phyloP scores from a whole-genome alignment of 1,284 basidiomycete genomes.

The Grifola frondosa region DNA sequence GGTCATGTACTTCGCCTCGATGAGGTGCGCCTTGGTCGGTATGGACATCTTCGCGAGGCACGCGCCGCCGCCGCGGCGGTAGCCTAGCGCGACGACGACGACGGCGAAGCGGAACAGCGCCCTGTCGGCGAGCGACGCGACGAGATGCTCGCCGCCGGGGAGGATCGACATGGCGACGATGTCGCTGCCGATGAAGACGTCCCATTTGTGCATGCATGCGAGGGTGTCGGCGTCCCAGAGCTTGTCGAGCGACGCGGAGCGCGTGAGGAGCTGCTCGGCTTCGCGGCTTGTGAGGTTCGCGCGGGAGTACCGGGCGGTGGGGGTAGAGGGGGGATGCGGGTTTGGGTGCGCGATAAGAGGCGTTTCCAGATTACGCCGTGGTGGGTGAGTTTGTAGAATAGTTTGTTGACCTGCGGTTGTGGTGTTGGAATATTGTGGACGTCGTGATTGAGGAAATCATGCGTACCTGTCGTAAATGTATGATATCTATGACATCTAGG shows the following conservation, averaged over 20 bases:
- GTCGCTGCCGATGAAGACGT: slow-evolving; percentile 42
- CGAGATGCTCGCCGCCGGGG: slow-evolving; percentile 69
- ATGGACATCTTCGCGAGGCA: slow-evolving; percentile 52
- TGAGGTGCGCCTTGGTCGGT: slow-evolving; percentile 51
- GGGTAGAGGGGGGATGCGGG: slow-evolving; percentile 62
- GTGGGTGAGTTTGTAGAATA: slow-evolving; percentile 39
- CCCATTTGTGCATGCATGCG: slow-evolving; percentile 27
- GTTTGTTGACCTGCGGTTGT: slow-evolving; percentile 18
- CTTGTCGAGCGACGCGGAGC: slow-evolving; percentile 58
- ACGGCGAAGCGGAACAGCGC: slow-evolving; percentile 46
- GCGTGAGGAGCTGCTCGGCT: slow-evolving; percentile 60
- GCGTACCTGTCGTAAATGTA: slow-evolving; percentile 20
- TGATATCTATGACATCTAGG: slow-evolving; percentile 18
- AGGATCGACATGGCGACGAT: slow-evolving; percentile 60
- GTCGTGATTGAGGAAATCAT: background rate
- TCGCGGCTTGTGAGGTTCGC: slow-evolving; percentile 50
- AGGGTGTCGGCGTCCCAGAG: slow-evolving; percentile 18
- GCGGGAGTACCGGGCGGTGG: slow-evolving; percentile 53
- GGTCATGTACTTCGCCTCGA: slow-evolving; percentile 64
- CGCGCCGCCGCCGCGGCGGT: slow-evolving; percentile 47
- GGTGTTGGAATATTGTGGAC: background rate
- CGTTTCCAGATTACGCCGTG: slow-evolving; percentile 70
- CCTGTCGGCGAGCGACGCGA: slow-evolving; percentile 55
- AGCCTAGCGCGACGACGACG: slow-evolving; percentile 55
- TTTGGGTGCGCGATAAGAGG: slow-evolving; percentile 49